Evolutionary conservation across 306 rosid genomes (phyloP), one percentile per base, ranked within the genome.

Genomic region (Quercus aquifolioides): DNA sequence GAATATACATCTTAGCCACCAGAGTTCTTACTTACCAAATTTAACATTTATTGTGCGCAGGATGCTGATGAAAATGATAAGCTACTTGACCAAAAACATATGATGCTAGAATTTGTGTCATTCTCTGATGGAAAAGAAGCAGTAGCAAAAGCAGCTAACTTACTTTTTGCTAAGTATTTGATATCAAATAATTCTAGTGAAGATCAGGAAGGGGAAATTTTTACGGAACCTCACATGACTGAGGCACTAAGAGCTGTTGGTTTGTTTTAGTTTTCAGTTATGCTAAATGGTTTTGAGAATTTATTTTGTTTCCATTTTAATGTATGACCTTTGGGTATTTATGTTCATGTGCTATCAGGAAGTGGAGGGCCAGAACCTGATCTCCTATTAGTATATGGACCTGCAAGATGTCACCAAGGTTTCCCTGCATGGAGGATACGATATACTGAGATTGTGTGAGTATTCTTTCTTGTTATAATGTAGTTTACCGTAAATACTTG

Each of bases 361-460:
- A 67, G 88, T 56, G 84, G 84, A 78, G 97, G 97, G 33, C 90
- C 89, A 17, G 94, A 91, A 71, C 98, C 97, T 67, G 94, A 94
- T 81, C 94, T 94, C 74, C 85, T 94, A 73, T 86, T 92, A 78
- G 92, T 88, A 57, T 94, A 90, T 84, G 98, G 97, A 78, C 97
- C 98, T 28, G 87, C 84, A 54, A 91, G 98, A 84, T 91, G 97
- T 86, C 98, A 94, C 83, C 90, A 91, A 52, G 97, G 98, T 79
- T 94, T 92, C 83, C 95, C 98, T 70, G 91, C 97, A 59, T 94
- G 98, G 98, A 91, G 97, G 83, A 82, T 94, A 23, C 90, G 88
- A 30, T 91, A 94, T 78, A 87, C 98, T 8, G 97, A 94, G 92
- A 94, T 92, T 67, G 74, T 92, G 98, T 94, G 75, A 86, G 97